Evolutionary conservation across 2,329 filamentous ascomycete species (phyloP), one percentile per base, ranked within the genome.

Genomic region (Monascus ruber): DNA sequence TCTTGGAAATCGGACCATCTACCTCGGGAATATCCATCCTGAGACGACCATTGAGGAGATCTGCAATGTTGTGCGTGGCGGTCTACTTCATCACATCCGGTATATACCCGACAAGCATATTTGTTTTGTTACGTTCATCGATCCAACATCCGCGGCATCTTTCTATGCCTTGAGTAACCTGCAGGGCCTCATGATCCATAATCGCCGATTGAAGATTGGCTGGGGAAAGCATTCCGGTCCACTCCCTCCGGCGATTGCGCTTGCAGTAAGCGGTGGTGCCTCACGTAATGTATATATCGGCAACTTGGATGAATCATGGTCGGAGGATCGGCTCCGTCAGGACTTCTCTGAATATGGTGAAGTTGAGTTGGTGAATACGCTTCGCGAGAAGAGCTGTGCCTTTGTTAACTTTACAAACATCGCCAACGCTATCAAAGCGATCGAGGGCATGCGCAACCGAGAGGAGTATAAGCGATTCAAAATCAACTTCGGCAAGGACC

Each of bases 321-420:
- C 83, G 3, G 91, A 98, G 69, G 91, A 98, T 51, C 84, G 89
- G 42, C 71, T 98, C 51, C 81, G 88, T 57, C 87, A 95, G 62
- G 91, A 98, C 66, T 98, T 98, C 63, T 85, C 88, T 28, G 89
- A 96, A 61, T 96, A 85, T 54, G 91, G 91, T 49, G 91, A 98
- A 66, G 96, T 98, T 55, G 91, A 98, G 68, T 72, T 98, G 47
- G 87, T 98, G 47, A 98, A 98, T 66, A 85, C 91, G 10, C 71
- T 98, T 43, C 82, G 91, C 39, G 91, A 98, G 72, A 98, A 98
- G 79, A 95, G 88, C 69, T 98, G 91, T 63, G 91, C 91, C 0
- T 98, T 98, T 60, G 91, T 98, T 62, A 98, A 98, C 70, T 98
- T 98, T 63, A 98, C 91, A 59, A 98, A 98, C 69, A 98, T 98